Evolutionary conservation across 768 basidiomycete genomes (phyloP), one percentile per base, ranked within the genome.

Genomic region (Lentinula lateritia): DNA sequence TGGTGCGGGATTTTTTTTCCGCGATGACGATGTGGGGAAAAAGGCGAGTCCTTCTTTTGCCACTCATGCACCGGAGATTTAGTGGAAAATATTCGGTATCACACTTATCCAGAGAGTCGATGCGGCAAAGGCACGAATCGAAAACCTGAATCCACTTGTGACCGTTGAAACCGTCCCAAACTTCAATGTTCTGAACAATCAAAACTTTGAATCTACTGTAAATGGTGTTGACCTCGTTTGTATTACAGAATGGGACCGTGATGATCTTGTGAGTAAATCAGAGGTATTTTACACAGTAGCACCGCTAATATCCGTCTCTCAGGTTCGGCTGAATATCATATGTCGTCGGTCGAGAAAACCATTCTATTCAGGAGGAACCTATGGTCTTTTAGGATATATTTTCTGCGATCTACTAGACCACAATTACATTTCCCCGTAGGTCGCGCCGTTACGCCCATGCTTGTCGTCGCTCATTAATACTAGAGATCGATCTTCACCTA

Each of bases 81-180:
- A 66, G 66, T 75, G 77, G 75, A 70, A 60, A 73, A 78, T 73
- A 71, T 60, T 78, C 72, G 75, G 76, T 60, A 60, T 66, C 62
- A 68, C 57, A 62, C 45, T 64, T 32, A 60, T 66, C 55, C 74
- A 98, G 96, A 84, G 91, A 71, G 89, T 94, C 43, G 86, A 90
- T 64, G 92, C 87, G 38, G 93, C 95, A 36, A 89, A 89, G 72
- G 75, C 86, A 23, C 85, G 93, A 68, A 89, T 99, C 61, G 89
- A 92, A 72, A 88, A 87, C 63, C 80, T 99, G 50, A 99, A 99
- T 70, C 95, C 96, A 48, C 88, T 96, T 58, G 96, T 99, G 63
- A 77, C 80, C 39, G 83, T 99, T 62, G 84, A 93, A 69, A 84
- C 86, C 20, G 70, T 89, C 45, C 78, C 89, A 45, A 78, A 81